These are phyloP conservation scores for Byssoonygena ceratinophila DNA, from an alignment of 2,329 filamentous ascomycete species.

Conservation along the genomic window DNA sequence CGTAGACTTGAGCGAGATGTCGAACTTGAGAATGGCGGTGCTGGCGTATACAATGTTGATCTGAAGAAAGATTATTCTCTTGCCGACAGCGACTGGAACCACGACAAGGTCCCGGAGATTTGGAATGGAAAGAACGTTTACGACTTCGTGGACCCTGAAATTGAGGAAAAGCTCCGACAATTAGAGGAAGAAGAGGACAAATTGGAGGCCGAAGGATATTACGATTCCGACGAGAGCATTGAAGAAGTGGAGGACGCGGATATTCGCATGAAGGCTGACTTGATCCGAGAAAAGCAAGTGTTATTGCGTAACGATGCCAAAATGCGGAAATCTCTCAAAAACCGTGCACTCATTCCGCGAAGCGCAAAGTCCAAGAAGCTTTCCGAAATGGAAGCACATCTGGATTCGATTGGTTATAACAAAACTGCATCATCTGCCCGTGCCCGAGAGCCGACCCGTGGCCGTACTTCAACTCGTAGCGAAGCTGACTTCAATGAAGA, in stretches of 20 bases:
- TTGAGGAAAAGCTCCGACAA: slow-evolving; percentile 80
- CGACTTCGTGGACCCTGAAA: slow-evolving; percentile 94
- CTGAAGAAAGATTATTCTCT: slow-evolving; percentile 80
- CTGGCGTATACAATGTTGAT: slow-evolving; percentile 92
- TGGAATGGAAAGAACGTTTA: slow-evolving; percentile 95
- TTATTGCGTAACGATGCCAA: slow-evolving; percentile 88
- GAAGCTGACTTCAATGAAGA: slow-evolving; percentile 56
- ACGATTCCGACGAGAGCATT: slow-evolving; percentile 71
- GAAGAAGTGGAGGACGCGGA: slow-evolving; percentile 85
- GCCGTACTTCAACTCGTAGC: slow-evolving; percentile 57
- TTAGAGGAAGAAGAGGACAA: slow-evolving; percentile 93
- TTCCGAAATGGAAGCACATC: slow-evolving; percentile 73
- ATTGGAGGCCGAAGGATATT: slow-evolving; percentile 83
- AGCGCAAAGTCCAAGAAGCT: slow-evolving; percentile 69
- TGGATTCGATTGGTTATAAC: slow-evolving; percentile 75
- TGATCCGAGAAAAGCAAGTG: slow-evolving; percentile 89
- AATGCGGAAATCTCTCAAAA: slow-evolving; percentile 96
- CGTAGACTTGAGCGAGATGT: slow-evolving; percentile 71
- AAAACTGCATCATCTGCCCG: slow-evolving; percentile 64
- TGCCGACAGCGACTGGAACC: slow-evolving; percentile 83
- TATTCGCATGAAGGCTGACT: slow-evolving; percentile 77
- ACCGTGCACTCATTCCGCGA: slow-evolving; percentile 84
- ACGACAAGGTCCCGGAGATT: slow-evolving; percentile 89
- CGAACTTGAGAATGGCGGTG: slow-evolving; percentile 84
- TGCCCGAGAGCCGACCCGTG: slow-evolving; percentile 52